phyloP scores from a whole-genome alignment of 1,139 yeast species.

The Geotrichum siamense region DNA sequence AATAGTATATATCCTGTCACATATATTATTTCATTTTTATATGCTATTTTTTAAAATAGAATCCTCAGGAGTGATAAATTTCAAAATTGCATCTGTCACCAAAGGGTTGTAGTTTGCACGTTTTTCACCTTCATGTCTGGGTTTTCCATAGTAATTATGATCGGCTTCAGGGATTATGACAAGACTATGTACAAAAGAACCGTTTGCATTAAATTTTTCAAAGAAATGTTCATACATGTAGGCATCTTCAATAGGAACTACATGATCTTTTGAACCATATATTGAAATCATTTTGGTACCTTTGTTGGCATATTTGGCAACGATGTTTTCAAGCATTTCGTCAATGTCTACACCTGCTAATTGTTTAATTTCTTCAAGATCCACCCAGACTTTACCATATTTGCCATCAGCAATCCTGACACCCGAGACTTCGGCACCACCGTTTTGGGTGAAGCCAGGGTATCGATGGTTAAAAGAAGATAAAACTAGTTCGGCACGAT shows the following conservation, averaged over 20 bases:
- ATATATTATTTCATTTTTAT: no score
- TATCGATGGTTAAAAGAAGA: constrained; percentile 2
- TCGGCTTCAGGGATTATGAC: constrained; percentile 16
- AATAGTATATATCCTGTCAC: no score
- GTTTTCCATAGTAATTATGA: constrained; percentile 18
- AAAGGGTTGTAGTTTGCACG: constrained; percentile 16
- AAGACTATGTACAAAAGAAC: constrained; percentile 1
- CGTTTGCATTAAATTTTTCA: not conserved
- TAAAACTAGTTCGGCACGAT: constrained; percentile 4
- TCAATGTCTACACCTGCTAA: constrained; percentile 10
- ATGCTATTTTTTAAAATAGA: no score
- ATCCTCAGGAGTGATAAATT: constrained; percentile 3
- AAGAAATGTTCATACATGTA: constrained; percentile 5
- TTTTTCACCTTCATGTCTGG: constrained; percentile 14
- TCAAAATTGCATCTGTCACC: constrained; percentile 9
- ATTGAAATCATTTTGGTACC: constrained; percentile 5
- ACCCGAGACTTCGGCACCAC: not conserved
- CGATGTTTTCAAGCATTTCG: not conserved
- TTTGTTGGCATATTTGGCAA: not conserved
- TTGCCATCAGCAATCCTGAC: constrained; percentile 9
- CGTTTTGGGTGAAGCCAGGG: not conserved
- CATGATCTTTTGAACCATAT: constrained; percentile 14
- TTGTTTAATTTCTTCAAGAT: constrained; percentile 12
- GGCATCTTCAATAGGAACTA: constrained; percentile 16
- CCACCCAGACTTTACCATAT: constrained; percentile 13